Evolutionary conservation across 139 green algal species (phyloP).

Genomic region (Desmodesmus armatus): DNA sequence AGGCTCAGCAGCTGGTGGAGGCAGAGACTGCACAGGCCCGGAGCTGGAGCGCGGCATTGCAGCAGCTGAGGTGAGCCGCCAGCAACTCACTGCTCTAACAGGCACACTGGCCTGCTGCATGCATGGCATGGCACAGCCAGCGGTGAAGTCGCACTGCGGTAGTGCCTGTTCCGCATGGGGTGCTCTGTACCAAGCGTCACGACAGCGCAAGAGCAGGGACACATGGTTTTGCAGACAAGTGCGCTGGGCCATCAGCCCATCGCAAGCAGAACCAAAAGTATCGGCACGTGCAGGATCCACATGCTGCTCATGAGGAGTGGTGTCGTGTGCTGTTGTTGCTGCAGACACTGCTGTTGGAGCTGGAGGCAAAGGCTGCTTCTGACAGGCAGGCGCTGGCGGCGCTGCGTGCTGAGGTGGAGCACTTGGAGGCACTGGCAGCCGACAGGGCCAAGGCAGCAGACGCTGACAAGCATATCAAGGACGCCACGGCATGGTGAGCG

Average conservation of each 20-base stretch:
- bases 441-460: conserved; percentile 22
- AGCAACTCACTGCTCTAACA: too few species aligned
- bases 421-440: conserved; percentile 3
- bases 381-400: conserved; percentile 24
- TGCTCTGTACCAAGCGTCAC: too few species aligned
- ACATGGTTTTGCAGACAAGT: not conserved
- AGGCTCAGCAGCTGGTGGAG: conserved; percentile 23
- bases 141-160: too few species aligned
- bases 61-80: conserved; percentile 11
- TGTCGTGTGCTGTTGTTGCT: not conserved
- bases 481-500: conserved; percentile 25
- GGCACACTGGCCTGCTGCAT: too few species aligned
- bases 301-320: not conserved
- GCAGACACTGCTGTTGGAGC: conserved; percentile 32
- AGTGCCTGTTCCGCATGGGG: too few species aligned
- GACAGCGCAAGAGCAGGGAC: too few species aligned
- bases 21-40: conserved; percentile 21
- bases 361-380: not conserved
- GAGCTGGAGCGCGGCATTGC: conserved; percentile 36
- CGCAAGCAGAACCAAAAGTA: too few species aligned
- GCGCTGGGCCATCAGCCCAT: not conserved
- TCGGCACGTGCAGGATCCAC: too few species aligned
- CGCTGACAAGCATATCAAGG: conserved; percentile 1
- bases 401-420: conserved; percentile 27
- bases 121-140: too few species aligned